phyloP scores from a whole-genome alignment of 1,284 basidiomycete species.

The Termitomyces sp. region DNA sequence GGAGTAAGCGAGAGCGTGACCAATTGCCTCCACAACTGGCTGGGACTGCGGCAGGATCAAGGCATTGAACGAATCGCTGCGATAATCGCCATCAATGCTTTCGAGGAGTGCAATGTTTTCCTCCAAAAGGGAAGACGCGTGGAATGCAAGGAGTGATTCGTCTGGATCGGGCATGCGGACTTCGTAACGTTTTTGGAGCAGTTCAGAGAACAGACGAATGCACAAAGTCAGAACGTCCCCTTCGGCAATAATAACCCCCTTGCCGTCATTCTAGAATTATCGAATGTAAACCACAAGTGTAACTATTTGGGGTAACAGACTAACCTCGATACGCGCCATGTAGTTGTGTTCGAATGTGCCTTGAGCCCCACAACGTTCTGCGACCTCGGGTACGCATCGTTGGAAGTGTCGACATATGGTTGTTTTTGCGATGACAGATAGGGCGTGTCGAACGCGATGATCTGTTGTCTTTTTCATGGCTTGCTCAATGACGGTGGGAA shows the following conservation, averaged over 20 bases:
- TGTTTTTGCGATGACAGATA: slow-evolving; percentile 47
- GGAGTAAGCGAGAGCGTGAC: slow-evolving; percentile 50
- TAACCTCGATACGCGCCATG: slow-evolving; percentile 46
- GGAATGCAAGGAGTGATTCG: slow-evolving; percentile 41
- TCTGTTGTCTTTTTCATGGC: slow-evolving; percentile 33
- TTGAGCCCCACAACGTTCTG: slow-evolving; percentile 52
- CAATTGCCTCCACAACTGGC: slow-evolving; percentile 43
- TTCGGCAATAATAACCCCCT: slow-evolving; percentile 49
- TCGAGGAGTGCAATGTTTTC: slow-evolving; percentile 37
- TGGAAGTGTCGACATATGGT: slow-evolving; percentile 48
- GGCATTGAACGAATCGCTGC: slow-evolving; percentile 41
- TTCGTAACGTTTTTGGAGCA: slow-evolving; percentile 41
- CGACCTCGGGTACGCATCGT: slow-evolving; percentile 40
- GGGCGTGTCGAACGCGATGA: slow-evolving; percentile 40
- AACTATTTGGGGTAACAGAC: slow-evolving; percentile 17
- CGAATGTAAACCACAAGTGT: slow-evolving; percentile 1
- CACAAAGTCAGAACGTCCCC: slow-evolving; percentile 49
- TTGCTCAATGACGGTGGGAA: slow-evolving; percentile 29
- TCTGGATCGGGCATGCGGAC: slow-evolving; percentile 36
- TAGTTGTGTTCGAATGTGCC: slow-evolving; percentile 53
- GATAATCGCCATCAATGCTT: slow-evolving; percentile 37
- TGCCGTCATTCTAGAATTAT: slow-evolving; percentile 40
- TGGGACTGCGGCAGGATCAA: slow-evolving; percentile 48
- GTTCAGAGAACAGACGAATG: slow-evolving; percentile 49
- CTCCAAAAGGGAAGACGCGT: slow-evolving; percentile 38